Base-by-base conservation (phyloP, 2,329 filamentous ascomycete genomes). In the Phialophora verrucosa region DNA sequence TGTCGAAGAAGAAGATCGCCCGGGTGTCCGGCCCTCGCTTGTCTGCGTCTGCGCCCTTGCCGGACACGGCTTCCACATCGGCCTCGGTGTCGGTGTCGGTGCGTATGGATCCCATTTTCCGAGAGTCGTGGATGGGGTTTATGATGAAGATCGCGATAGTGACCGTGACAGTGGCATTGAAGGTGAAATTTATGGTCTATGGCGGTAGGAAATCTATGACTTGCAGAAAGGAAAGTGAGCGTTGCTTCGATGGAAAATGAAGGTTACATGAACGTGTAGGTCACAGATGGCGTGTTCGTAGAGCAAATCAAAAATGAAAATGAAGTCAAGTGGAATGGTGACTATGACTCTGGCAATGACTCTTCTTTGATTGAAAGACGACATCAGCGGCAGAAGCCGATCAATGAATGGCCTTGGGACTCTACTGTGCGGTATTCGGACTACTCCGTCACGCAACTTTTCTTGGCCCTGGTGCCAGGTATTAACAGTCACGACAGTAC, bases 1-100 rank as follows among this genome's bases (percentile, higher is more conserved):
- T 98, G 77, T 99, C 95, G 76, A 97, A 98, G 78, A 87, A 88
- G 77, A 88, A 86, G 23, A 91, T 83, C 1, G 70, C 69, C 42
- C 70, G 58, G 25, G 61, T 49, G 62, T 73, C 70, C 27, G 54
- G 20, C 35, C 54, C 20, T 3, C n/a, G 23, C 44, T 6, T 6
- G 27, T 29, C 3, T 20, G n/a, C n/a, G 35, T 44, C 17, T 1
- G 17, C 38, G 17, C 14, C 49, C 12, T 51, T 25, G 49, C 0
- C 32, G 10, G 32, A 12, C 4, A 3, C 11, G 10, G 32, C 32
- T 35, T 27, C 49, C n/a, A 8, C 32, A 12, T 27, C 49, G 47
- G 47, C 17, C n/a, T 50, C n/a, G 47, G 25, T n/a, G 35, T 17
- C 35, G 35, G 35, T 11, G 25, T 25, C 14, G 47, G 23, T 8